A percentile compares a stretch with the other conserved stretches of the same genome.
These are phyloP conservation scores for Rhazya stricta DNA, from an alignment of 257 asterid species.

Conservation along the genomic window DNA sequence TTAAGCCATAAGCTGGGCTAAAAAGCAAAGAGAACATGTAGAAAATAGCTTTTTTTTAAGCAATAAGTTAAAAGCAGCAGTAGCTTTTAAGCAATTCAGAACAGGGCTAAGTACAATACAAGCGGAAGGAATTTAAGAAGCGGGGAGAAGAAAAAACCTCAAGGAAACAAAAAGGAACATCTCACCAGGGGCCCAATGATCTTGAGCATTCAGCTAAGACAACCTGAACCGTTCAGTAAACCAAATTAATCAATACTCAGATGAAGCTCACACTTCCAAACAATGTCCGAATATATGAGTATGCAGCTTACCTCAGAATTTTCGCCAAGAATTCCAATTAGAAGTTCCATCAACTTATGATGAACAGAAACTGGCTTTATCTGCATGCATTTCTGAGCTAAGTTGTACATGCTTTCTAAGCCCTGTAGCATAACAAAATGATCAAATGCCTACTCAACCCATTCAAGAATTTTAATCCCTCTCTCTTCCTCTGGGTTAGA, in stretches of 20 bases:
- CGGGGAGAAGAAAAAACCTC: not conserved
- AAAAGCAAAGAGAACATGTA: no score
- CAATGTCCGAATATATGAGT: not conserved
- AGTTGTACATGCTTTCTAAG: conserved; percentile 72
- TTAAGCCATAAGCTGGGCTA: no score
- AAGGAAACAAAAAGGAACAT: not conserved
- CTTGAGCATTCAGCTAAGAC: conserved; percentile 87
- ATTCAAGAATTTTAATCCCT: not conserved
- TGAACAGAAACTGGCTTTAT: conserved; percentile 54
- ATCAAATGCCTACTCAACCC: conserved; percentile 12
- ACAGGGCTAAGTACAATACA: no score
- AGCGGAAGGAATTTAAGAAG: not conserved
- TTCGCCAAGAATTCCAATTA: conserved; percentile 78
- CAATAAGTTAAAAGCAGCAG: no score
- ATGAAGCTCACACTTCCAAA: conserved; percentile 17
- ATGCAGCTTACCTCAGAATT: conserved; percentile 62
- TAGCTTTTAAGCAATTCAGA: no score
- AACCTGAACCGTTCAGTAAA: conserved; percentile 48
- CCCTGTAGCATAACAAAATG: conserved; percentile 50
- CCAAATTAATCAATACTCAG: conserved; percentile 15
- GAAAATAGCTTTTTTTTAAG: no score
- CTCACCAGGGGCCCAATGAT: conserved; percentile 98
- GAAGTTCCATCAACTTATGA: conserved; percentile 74
- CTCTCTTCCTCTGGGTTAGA: not conserved
- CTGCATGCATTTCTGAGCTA: conserved; percentile 87